Conservation (phyloP, 2,329 filamentous ascomycete genomes). For the Nectriaceae sp. region DNA sequence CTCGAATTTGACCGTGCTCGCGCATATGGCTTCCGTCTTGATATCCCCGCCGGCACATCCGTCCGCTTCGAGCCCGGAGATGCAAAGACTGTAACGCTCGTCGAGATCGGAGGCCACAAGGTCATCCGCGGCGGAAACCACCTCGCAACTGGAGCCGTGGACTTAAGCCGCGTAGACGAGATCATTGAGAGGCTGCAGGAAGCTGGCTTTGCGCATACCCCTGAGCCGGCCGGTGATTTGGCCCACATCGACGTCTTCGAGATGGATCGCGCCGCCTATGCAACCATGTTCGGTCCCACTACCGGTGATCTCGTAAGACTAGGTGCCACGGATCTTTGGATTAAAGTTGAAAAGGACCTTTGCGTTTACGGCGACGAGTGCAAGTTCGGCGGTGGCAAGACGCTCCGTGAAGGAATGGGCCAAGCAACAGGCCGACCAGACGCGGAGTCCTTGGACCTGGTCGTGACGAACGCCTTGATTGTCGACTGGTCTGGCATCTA, state of each 20-base stretch:
- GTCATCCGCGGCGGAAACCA: conserved; percentile 84
- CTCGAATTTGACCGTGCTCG: conserved; percentile 83
- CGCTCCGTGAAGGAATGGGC: conserved; percentile 91
- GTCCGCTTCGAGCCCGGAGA: conserved; percentile 94
- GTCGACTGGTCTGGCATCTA: conserved; percentile 92
- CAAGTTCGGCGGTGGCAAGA: conserved; percentile 93
- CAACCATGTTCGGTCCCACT: conserved; percentile 90
- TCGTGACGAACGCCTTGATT: conserved; percentile 87
- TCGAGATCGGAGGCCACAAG: conserved; percentile 81
- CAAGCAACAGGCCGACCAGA: conserved; percentile 79
- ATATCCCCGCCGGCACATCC: conserved; percentile 89
- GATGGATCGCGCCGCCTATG: conserved; percentile 79
- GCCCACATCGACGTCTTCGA: conserved; percentile 61
- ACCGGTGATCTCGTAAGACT: conserved; percentile 83
- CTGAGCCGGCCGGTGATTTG: conserved; percentile 60
- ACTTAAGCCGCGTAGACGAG: conserved; percentile 60
- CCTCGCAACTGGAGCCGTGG: conserved; percentile 73
- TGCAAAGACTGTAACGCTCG: conserved; percentile 83
- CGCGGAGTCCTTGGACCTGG: conserved; percentile 74
- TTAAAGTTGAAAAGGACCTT: conserved; percentile 84
- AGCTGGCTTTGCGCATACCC: conserved; percentile 76
- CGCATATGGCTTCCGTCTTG: conserved; percentile 82
- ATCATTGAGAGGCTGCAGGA: conserved; percentile 68
- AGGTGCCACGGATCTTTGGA: conserved; percentile 84
- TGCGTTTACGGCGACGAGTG: conserved; percentile 91